phyloP scores from a whole-genome alignment of 192 early-diverging fungal genomes.

The Backusella circina region DNA sequence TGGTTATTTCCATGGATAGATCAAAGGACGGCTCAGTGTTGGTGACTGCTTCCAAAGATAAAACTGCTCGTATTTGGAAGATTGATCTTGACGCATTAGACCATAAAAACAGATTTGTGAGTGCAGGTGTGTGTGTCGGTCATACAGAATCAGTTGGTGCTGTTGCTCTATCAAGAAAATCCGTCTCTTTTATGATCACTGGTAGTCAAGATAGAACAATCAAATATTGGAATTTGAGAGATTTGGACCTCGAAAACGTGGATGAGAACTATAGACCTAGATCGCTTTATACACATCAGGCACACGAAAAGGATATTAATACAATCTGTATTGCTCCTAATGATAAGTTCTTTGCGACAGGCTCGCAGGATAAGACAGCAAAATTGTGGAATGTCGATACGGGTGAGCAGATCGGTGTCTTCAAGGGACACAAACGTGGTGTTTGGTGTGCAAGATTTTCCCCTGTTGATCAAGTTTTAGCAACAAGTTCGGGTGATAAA shows the following conservation, averaged over 20 bases:
- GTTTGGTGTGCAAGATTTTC: slow-evolving; percentile 94
- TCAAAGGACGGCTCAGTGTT: slow-evolving; percentile 68
- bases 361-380: slow-evolving; percentile 92
- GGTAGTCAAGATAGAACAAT: slow-evolving; percentile 94
- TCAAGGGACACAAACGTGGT: slow-evolving; percentile 91
- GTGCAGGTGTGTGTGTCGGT: slow-evolving; percentile 74
- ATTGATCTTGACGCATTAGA: slow-evolving; percentile 59
- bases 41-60: slow-evolving; percentile 91
- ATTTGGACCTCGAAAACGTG: slow-evolving; percentile 43
- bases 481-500: slow-evolving; percentile 90
- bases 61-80: slow-evolving; percentile 79
- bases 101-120: slow-evolving; percentile 43
- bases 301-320: slow-evolving; percentile 98
- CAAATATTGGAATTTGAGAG: slow-evolving; percentile 86
- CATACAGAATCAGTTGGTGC: slow-evolving; percentile 94
- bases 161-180: slow-evolving; percentile 71
- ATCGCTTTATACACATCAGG: slow-evolving; percentile 84
- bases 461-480: slow-evolving; percentile 93
- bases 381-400: slow-evolving; percentile 88
- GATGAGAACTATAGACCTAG: slow-evolving; percentile 47
- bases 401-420: slow-evolving; percentile 73
- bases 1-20: slow-evolving; percentile 76
- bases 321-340: slow-evolving; percentile 87
- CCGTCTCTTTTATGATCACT: slow-evolving; percentile 69
- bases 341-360: slow-evolving; percentile 89